A percentile compares a stretch with the other conserved stretches of the same genome.
Evolutionary conservation across 768 basidiomycete species (phyloP).

Genomic region (Tulasnella sp.): DNA sequence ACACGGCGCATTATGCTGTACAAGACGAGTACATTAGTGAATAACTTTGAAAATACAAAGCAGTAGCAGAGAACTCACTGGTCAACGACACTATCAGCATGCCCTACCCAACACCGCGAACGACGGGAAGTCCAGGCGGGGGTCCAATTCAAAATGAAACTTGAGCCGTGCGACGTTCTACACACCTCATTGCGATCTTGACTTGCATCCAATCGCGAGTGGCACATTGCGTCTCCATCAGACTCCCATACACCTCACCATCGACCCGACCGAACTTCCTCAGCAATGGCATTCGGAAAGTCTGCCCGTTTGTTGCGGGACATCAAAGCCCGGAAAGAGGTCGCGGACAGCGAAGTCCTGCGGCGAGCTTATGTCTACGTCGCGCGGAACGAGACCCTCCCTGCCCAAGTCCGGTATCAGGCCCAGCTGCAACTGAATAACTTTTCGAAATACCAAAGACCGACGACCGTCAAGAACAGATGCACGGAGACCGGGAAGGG

Average conservation of each 20-base stretch:
- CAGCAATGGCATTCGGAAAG: slow-evolving; percentile 7
- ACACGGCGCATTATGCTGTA: slow-evolving; percentile 34
- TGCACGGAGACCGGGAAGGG: slow-evolving; percentile 78
- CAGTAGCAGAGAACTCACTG: background rate
- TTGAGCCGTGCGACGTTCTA: slow-evolving; percentile 1
- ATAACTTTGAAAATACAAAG: background rate
- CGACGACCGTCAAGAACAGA: slow-evolving; percentile 80
- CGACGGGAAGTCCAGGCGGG: background rate
- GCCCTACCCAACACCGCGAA: no score
- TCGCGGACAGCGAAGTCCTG: slow-evolving; percentile 62
- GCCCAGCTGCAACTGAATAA: slow-evolving; percentile 89
- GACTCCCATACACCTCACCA: background rate
- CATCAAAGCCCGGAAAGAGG: slow-evolving; percentile 23
- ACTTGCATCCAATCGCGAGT: background rate
- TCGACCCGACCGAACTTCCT: background rate
- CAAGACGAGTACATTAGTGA: background rate
- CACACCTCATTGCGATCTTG: background rate
- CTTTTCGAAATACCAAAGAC: slow-evolving; percentile 68
- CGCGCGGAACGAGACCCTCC: slow-evolving; percentile 81
- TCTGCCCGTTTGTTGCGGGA: slow-evolving; percentile 17
- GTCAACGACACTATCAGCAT: background rate
- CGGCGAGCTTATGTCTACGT: slow-evolving; percentile 88
- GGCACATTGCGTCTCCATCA: background rate
- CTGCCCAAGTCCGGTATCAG: slow-evolving; percentile 79
- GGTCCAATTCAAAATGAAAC: background rate